Evolutionary conservation across 2,329 filamentous ascomycete genomes (phyloP), one percentile per base, ranked within the genome.

Genomic region (Claviceps sp.): DNA sequence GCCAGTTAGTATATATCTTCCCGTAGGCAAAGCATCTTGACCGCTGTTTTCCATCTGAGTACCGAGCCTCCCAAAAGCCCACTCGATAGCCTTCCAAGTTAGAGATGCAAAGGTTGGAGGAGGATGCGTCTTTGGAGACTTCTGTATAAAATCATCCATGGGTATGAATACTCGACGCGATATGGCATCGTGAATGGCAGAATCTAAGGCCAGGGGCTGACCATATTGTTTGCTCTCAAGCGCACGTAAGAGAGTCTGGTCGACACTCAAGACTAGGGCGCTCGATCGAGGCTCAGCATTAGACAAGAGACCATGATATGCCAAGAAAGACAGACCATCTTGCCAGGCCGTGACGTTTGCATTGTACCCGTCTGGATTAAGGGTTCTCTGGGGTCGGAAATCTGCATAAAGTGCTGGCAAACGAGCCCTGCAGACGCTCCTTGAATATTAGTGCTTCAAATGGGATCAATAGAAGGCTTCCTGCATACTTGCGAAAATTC

Each of bases 341-440:
- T 84, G 81, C 89, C 89, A 95, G 50, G 88, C 87, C 6, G 77
- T 70, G 43, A 88, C 73, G 65, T 95, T 95, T 44, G 89, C 87
- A 19, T 75, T 71, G 70, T 89, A 95, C 61, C 88, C 89, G 65
- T 94, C 88, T 1, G 89, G 87, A 63, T 95, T 95, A 22, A 86
- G 80, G 41, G 77, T 80, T 60, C 77, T 77, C 59, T 91, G 88
- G 5, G 80, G 69, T 40, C 81, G 75, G 63, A 95, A 95, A 65
- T 95, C 89, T 47, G 89, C 90, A 70, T 94, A 95, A 46, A 95
- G 81, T 5, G 89, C 90, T 13, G 87, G 83, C 13, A 95, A 76
- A 48, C 89, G 86, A 56, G 83, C 78, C 70, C 84, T 89, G 58
- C 24, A n/a, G 4, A 19, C n/a, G 22, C n/a, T 11, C 5, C 16